phyloP scores from a whole-genome alignment of 306 rosid genomes.

The Ammopiptanthus mongolicus region DNA sequence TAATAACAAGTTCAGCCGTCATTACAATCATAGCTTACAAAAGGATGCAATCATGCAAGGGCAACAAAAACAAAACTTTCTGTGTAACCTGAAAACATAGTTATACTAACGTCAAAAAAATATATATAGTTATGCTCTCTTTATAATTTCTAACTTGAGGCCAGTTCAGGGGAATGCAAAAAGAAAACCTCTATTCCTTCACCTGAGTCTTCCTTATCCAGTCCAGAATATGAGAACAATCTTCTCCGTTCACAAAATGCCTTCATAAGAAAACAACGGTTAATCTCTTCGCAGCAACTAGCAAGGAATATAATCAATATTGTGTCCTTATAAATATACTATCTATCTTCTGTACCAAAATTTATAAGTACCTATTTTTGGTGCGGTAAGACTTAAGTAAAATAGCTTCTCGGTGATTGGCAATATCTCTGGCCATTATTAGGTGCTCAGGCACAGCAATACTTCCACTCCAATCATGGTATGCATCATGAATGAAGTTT shows the following conservation, averaged over 20 bases:
- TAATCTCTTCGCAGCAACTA: background rate
- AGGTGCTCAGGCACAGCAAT: slow-evolving; percentile 57
- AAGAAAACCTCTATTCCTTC: slow-evolving; percentile 10
- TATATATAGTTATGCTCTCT: background rate
- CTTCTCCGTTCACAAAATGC: slow-evolving; percentile 65
- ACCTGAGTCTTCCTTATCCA: slow-evolving; percentile 60
- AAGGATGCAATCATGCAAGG: background rate
- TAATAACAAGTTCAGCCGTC: background rate
- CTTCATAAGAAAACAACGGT: slow-evolving; percentile 33
- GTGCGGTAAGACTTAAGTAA: slow-evolving; percentile 60
- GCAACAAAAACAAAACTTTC: slow-evolving; percentile 15
- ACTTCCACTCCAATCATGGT: slow-evolving; percentile 44
- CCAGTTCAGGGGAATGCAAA: slow-evolving; percentile 17
- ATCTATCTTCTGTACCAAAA: slow-evolving; percentile 25
- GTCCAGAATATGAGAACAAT: slow-evolving; percentile 64
- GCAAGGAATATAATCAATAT: background rate
- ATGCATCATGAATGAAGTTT: slow-evolving; percentile 53
- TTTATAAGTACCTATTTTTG: slow-evolving; percentile 62
- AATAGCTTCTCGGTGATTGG: slow-evolving; percentile 43
- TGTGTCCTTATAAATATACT: background rate
- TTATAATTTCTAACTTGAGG: background rate
- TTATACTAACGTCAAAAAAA: background rate
- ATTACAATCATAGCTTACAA: background rate
- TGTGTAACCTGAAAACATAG: background rate
- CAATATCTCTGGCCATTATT: slow-evolving; percentile 50